A percentile compares a stretch with the other conserved stretches of the same genome.
Evolutionary conservation across 106 monocot species (phyloP).

Genomic region (Acorus calamus): DNA sequence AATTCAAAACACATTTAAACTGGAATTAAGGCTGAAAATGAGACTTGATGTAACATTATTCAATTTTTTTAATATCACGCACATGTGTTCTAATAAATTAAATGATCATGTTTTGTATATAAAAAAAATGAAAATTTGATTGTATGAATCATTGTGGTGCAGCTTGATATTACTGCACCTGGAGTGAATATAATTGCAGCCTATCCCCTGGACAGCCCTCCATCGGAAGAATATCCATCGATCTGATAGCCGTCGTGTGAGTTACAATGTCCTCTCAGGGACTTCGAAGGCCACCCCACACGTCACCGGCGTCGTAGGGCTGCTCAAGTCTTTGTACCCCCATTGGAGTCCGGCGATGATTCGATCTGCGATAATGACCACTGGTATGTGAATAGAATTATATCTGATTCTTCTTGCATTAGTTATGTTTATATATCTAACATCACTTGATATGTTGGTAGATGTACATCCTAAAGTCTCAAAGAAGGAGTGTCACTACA

Average conservation of each 20-base stretch:
- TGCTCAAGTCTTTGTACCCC: conserved; percentile 43
- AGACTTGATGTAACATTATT: no score
- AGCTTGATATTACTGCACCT: conserved; percentile 60
- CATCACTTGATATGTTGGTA: no score
- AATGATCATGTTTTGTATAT: no score
- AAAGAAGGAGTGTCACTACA: no score
- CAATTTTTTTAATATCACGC: neutral
- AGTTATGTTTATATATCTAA: no score
- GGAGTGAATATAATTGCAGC: conserved; percentile 44
- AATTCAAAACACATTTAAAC: no score
- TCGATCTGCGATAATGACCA: conserved; percentile 44
- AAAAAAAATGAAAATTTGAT: no score
- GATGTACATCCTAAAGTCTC: no score
- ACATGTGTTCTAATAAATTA: no score
- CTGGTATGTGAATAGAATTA: conserved; percentile 8
- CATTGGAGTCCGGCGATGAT: conserved; percentile 49
- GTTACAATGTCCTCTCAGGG: conserved; percentile 23
- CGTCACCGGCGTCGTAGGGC: conserved; percentile 35
- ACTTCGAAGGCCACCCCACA: conserved; percentile 65
- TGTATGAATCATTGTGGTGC: neutral
- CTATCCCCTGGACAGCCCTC: conserved; percentile 5
- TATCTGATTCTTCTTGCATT: no score
- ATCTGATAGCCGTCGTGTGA: conserved; percentile 27
- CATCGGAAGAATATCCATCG: conserved; percentile 5
- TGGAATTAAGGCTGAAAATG: no score